These are phyloP conservation scores for Chloris gayana DNA, from an alignment of 176 grass and related monocot species.

Conservation along the genomic window DNA sequence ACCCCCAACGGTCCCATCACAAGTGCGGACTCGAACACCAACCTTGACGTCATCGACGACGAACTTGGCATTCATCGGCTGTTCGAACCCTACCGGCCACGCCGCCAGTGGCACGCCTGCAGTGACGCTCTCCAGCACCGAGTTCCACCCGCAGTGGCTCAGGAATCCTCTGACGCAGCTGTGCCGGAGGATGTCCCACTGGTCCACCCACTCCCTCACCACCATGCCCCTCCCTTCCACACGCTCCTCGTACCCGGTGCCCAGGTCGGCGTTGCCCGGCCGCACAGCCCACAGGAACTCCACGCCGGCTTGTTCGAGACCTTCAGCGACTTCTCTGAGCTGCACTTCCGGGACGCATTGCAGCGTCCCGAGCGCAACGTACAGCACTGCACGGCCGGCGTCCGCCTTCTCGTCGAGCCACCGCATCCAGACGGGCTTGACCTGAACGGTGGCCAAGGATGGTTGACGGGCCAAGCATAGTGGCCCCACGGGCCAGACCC, in stretches of 20 bases:
- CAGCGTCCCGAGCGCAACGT: conserved; percentile 11
- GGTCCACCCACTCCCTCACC: conserved; percentile 10
- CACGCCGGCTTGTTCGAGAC: not conserved
- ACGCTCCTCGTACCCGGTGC: not conserved
- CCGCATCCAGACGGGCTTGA: not conserved
- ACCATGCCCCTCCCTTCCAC: not conserved
- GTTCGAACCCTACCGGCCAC: not conserved
- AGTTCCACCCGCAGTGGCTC: conserved; percentile 58
- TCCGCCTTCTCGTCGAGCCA: conserved; percentile 40
- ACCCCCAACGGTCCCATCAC: not conserved
- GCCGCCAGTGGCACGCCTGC: not conserved
- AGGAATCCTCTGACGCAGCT: conserved; percentile 3
- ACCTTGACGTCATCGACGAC: not conserved
- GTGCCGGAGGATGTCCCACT: not conserved
- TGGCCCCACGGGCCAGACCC: too few species aligned
- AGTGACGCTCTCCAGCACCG: conserved; percentile 38
- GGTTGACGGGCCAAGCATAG: too few species aligned
- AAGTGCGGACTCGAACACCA: not conserved
- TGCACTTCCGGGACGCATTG: not conserved
- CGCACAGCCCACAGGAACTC: not conserved
- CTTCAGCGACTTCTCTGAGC: conserved; percentile 2
- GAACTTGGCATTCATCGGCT: not conserved
- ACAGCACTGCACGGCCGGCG: conserved; percentile 3
- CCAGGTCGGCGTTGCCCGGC: not conserved
- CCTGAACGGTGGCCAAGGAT: too few species aligned